These are phyloP conservation scores for Phytophthora pluvialis DNA, from an alignment of 352 stramenopile genomes.

Conservation along the genomic window DNA sequence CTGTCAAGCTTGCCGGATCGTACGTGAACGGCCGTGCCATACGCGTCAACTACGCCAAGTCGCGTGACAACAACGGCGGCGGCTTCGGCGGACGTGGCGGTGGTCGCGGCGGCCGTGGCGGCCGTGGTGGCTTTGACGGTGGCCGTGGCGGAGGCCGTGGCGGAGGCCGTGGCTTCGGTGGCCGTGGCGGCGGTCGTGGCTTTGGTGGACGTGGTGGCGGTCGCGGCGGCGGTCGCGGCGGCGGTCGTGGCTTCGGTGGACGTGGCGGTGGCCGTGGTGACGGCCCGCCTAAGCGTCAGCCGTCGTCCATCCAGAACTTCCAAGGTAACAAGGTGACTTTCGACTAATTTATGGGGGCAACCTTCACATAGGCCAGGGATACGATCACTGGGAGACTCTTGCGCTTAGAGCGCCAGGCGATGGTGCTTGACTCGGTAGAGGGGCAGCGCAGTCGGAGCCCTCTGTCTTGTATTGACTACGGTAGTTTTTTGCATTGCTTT, in stretches of 20 bases:
- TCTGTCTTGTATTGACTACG: slow-evolving; percentile 37
- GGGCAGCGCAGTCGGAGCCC: slow-evolving; percentile 11
- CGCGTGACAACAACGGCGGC: slow-evolving; percentile 48
- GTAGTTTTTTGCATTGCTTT: slow-evolving; percentile 43
- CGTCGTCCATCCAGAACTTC: slow-evolving; percentile 94
- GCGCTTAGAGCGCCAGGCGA: slow-evolving; percentile 22
- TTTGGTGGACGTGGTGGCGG: slow-evolving; percentile 56
- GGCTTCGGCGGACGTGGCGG: slow-evolving; percentile 69
- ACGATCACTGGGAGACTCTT: slow-evolving; percentile 29
- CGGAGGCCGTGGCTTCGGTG: slow-evolving; percentile 52
- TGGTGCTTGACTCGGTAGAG: slow-evolving; percentile 35
- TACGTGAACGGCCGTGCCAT: slow-evolving; percentile 94
- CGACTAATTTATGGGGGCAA: slow-evolving; percentile 82
- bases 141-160: slow-evolving; percentile 58
- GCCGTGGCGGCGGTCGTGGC: slow-evolving; percentile 61
- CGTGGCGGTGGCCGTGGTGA: slow-evolving; percentile 68
- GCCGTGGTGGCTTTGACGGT: slow-evolving; percentile 51
- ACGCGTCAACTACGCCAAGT: slow-evolving; percentile 95
- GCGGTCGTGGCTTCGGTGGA: slow-evolving; percentile 29
- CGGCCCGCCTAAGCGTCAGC: slow-evolving; percentile 85
- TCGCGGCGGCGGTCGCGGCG: slow-evolving; percentile 69
- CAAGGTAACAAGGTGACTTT: slow-evolving; percentile 97
- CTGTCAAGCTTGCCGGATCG: slow-evolving; percentile 91
- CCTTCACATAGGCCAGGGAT: slow-evolving; percentile 28
- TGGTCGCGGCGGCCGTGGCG: slow-evolving; percentile 66